Base-by-base conservation (phyloP, 257 asterid species). In the Prunella vulgaris region DNA sequence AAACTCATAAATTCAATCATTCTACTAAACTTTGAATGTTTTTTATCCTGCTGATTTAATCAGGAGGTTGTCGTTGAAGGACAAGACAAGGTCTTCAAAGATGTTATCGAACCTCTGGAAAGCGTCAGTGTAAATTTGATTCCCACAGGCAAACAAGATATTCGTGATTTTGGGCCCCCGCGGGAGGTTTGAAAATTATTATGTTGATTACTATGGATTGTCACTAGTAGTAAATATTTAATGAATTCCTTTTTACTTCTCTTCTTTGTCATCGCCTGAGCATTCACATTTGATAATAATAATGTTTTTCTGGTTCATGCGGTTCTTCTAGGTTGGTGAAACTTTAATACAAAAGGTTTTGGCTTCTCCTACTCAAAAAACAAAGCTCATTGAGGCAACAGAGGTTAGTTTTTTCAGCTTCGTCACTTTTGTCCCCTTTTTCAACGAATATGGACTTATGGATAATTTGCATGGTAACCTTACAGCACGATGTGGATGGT, bases 41-140 rank as follows among this genome's bases (percentile, higher is more conserved):
- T 65, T 60, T 38, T 48, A 17, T 62, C 40, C 4, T 37, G 60
- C 60, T 63, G 78, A 40, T 53, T 65, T 75, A 42, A 17, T 59
- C 88, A 89, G 99, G 97, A 91, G 76, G 96, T 94, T 4, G 62
- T 71, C 20, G 89, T 90, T 72, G 96, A 88, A 84, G 97, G 96
- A 73, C 88, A 94, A 78, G 99, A 93, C 82, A 94, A 89, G 85
- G 99, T 90, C 69, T 90, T 83, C 80, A 93, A 93, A 90, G 97
- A 93, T 78, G 92, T 93, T 33, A 90, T 93, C 46, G 99, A 93
- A 68, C 96, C 97, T 61, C 91, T 94, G 64, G 99, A 94, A 81
- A 90, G 87, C 53, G 96, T 87, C 77, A 87, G 97, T 2, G 90
- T 91, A 49, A 89, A 86, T 75, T 0, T 91, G 86, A 80, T 89